phyloP scores from a whole-genome alignment of 1,284 basidiomycete genomes.

The Cryptococcus sp. region DNA sequence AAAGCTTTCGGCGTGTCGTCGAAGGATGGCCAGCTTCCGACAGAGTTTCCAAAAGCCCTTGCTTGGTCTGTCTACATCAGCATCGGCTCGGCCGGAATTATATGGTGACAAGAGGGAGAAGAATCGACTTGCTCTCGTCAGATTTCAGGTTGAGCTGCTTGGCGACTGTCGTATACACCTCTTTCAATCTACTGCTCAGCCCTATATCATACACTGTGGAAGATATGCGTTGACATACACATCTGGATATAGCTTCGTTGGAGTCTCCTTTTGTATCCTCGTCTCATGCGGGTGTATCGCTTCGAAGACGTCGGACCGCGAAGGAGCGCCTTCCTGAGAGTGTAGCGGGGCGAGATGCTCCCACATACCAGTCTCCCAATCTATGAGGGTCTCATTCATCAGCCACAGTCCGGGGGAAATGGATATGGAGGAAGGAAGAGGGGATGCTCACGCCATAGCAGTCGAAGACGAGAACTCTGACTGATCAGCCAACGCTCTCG shows the following conservation, averaged over 20 bases:
- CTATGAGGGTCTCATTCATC: conserved; percentile 11
- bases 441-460: conserved; percentile 23
- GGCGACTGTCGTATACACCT: neutral
- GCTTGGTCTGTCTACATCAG: conserved; percentile 27
- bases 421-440: too few relatives aligned
- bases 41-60: conserved; percentile 20
- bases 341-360: conserved; percentile 19
- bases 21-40: conserved; percentile 34
- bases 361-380: conserved; percentile 32
- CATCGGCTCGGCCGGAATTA: too few relatives aligned
- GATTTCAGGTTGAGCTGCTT: conserved; percentile 3
- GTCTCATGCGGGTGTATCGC: conserved; percentile 18
- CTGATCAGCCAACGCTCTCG: neutral
- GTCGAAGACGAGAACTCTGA: conserved; percentile 24
- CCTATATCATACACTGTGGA: conserved; percentile 5
- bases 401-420: neutral
- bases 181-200: neutral
- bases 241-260: conserved; percentile 24
- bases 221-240: conserved; percentile 18
- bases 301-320: conserved; percentile 14
- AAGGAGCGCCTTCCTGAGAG: conserved; percentile 16
- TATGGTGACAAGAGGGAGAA: conserved; percentile 5
- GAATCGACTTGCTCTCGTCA: conserved; percentile 9
- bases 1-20: conserved; percentile 27
- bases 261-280: conserved; percentile 25